Percentiles rank a stretch among this genome's conserved stretches.
Conservation (phyloP, 306 rosid species). For the Mucuna pruriens region DNA sequence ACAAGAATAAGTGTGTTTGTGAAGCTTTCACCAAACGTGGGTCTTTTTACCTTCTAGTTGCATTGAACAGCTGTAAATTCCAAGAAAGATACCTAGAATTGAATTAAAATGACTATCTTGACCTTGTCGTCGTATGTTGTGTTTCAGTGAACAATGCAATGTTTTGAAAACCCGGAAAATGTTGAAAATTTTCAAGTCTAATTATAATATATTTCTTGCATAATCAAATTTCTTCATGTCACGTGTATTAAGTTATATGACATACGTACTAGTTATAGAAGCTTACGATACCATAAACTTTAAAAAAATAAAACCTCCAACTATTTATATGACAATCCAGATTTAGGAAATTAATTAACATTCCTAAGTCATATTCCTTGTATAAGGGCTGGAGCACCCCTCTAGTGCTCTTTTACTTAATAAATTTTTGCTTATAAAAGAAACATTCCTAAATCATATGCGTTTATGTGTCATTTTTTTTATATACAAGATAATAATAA, state of each 20-base stretch:
- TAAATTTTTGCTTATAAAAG: too few species aligned
- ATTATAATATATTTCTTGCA: background rate
- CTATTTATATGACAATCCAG: background rate
- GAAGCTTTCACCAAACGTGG: conserved; percentile 87
- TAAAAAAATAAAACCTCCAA: background rate
- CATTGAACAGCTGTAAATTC: conserved; percentile 38
- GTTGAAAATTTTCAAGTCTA: background rate
- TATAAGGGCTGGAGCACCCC: too few species aligned
- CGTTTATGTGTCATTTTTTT: too few species aligned
- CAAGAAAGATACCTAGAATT: conserved; percentile 28
- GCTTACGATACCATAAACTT: background rate
- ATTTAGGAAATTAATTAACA: background rate
- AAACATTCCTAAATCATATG: background rate
- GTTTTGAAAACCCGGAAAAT: background rate
- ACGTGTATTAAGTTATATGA: background rate
- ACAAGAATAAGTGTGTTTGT: conserved; percentile 53
- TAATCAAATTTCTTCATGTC: background rate
- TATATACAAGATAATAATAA: too few species aligned
- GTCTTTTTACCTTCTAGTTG: conserved; percentile 63
- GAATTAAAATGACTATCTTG: conserved; percentile 34
- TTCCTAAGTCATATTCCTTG: background rate
- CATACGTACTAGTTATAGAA: background rate
- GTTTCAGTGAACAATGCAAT: background rate
- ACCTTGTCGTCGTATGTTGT: background rate
- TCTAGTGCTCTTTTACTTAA: too few species aligned